Base-by-base conservation (phyloP, 306 rosid species). In the Ammopiptanthus mongolicus region DNA sequence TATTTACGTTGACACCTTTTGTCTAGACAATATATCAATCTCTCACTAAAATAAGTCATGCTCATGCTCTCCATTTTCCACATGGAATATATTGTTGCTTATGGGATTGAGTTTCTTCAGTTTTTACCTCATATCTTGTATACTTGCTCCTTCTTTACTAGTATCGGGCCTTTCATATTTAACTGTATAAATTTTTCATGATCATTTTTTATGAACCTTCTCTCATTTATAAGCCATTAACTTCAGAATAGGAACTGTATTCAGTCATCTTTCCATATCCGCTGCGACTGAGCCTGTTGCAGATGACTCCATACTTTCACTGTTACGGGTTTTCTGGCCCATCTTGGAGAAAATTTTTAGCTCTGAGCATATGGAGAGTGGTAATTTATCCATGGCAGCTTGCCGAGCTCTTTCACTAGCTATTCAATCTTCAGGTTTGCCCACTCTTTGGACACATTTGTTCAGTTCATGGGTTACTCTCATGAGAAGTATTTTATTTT, bases 361-460 rank as follows among this genome's bases (percentile, higher is more conserved):
- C 69, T 91, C 97, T 58, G 90, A 88, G 71, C 95, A 94, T 82
- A 89, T 94, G 97, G 98, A 94, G 84, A 90, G 78, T 73, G 92
- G 96, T 70, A 94, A 77, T 78, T 79, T 94, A 79, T 88, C 98
- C 5, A 67, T 82, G 23, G 96, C 98, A 81, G 97, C 97, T 76
- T 94, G 98, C 83, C 96, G 96, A 46, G 91, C 97, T 41, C 98
- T 94, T 86, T 87, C 98, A 3, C 83, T 82, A 74, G 97, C 97
- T 71, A 86, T 94, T 82, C 98, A 90, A 70, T 89, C 98, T 78
- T 87, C 98, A 86, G 98, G 98, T 87, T 85, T 71, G 39, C 61
- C 22, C 41, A 23, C 66, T 69, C 21, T 64, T 56, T 68, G 61
- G 71, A 52, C 41, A 66, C 23, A 28, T 66, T 55, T 80, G 56